Evolutionary conservation across 441 rosid species (phyloP), one percentile per base, ranked within the genome.

Genomic region (Metrosideros polymorpha): DNA sequence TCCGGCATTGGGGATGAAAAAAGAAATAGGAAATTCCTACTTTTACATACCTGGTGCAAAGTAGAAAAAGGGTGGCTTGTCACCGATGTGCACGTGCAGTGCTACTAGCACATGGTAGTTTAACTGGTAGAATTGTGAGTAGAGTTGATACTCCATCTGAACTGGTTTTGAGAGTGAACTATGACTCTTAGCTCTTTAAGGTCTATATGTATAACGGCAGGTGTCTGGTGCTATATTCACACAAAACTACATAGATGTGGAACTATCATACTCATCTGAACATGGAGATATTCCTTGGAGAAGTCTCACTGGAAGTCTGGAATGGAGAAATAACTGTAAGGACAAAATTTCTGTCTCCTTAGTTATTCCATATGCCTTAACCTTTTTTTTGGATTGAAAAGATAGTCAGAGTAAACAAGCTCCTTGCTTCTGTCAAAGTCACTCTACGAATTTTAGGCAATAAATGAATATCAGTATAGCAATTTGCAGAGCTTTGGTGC

Each of bases 1-100:
- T 85, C 88, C 87, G 79, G 94, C 90, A 86, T n/a, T n/a, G n/a
- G 25, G 42, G 24, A 18, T 32, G 24, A 30, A 63, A 4, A 32
- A 63, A 18, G 24, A 7, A 63, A 43, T 15, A 17, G 76, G 43
- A 63, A 63, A 32, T 63, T 63, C 76, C 76, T 63, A 63, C 12
- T 1, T 30, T 17, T 39, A 32, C 42, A 18, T 32, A 39, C 76
- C 43, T 32, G 76, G 43, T 30, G 35, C 17, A 32, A 63, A 32
- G 25, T 63, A 8, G 12, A 10, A 63, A 63, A 2, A 63, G 32
- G 8, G 43, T 30, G 3, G 32, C 42, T 18, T 24, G 27, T 54
- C 27, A 32, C 76, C 22, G 5, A 32, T 17, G 12, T 63, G 25
- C 76, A 63, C 12, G 0, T 17, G 76, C 76, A 32, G 1, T 63